phyloP scores from a whole-genome alignment of 352 stramenopile genomes.

The Phytopythium ostracodes region DNA sequence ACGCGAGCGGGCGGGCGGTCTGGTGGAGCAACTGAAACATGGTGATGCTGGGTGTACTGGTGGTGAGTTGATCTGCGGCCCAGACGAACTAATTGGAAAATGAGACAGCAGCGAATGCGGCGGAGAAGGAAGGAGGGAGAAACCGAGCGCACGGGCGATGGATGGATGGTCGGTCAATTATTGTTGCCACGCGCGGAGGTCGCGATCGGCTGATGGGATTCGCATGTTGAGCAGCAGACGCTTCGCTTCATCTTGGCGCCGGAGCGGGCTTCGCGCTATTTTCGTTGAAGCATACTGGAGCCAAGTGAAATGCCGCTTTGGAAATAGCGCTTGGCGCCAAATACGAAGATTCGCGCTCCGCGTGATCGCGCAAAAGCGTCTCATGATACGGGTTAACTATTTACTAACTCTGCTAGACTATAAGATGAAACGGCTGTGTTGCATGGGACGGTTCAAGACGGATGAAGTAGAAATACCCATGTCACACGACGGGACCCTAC shows the following conservation, averaged over 20 bases:
- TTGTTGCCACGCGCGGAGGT: too few species aligned
- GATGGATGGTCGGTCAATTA: too few species aligned
- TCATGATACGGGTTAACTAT: background rate
- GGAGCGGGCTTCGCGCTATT: too few species aligned
- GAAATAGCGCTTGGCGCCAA: background rate
- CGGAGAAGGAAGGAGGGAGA: too few species aligned
- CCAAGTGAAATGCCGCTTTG: background rate
- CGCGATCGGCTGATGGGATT: too few species aligned
- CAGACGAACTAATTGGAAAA: background rate
- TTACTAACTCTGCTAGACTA: too few species aligned
- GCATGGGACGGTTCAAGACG: background rate
- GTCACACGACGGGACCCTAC: background rate
- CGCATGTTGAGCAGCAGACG: too few species aligned
- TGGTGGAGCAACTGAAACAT: slow-evolving; percentile 2
- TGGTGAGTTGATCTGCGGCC: background rate
- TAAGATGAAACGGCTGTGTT: too few species aligned
- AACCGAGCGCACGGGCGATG: too few species aligned
- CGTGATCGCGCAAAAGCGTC: background rate
- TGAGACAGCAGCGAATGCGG: background rate
- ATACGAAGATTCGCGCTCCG: too few species aligned
- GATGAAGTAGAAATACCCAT: background rate
- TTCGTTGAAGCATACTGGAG: background rate
- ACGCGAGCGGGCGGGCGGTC: background rate
- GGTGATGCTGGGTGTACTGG: background rate
- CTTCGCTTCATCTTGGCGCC: too few species aligned